Evolutionary conservation across 192 early-diverging fungal genomes (phyloP).

Genomic region (Coemansia sp.): DNA sequence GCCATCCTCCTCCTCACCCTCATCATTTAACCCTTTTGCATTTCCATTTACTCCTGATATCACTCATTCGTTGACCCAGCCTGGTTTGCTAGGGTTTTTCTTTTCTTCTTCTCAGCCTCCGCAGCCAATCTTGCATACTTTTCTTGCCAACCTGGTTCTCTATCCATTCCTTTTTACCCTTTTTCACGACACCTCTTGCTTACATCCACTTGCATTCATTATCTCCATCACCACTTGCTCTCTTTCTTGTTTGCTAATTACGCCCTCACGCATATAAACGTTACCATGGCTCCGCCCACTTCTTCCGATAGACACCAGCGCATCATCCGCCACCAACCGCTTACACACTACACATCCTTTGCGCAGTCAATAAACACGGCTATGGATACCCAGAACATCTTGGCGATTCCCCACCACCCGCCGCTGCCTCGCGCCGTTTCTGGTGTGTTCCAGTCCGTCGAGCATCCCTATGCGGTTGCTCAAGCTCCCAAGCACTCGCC

Average conservation of each 20-base stretch:
- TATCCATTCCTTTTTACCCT: background rate
- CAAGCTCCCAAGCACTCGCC: constrained; percentile 26
- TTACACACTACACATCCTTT: background rate
- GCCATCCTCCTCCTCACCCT: background rate
- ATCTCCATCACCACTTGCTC: background rate
- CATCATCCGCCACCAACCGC: background rate
- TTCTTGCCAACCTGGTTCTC: background rate
- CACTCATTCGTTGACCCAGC: background rate
- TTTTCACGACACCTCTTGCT: background rate
- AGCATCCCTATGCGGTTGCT: constrained; percentile 21
- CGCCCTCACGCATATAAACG: background rate
- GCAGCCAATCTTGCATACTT: constrained; percentile 5
- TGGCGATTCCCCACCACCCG: constrained; percentile 50
- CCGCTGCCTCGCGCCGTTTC: constrained; percentile 46
- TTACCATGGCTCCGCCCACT: background rate
- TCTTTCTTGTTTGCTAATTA: background rate
- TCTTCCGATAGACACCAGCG: constrained; percentile 2
- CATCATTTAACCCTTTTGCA: background rate
- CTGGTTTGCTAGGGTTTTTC: constrained; percentile 2
- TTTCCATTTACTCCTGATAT: background rate
- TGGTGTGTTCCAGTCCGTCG: constrained; percentile 39
- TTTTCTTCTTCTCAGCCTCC: background rate
- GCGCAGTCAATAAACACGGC: background rate
- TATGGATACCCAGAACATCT: constrained; percentile 35
- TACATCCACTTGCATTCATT: background rate